Base-by-base conservation (phyloP, 805 yeast species). In the Nematodospora valgi region DNA sequence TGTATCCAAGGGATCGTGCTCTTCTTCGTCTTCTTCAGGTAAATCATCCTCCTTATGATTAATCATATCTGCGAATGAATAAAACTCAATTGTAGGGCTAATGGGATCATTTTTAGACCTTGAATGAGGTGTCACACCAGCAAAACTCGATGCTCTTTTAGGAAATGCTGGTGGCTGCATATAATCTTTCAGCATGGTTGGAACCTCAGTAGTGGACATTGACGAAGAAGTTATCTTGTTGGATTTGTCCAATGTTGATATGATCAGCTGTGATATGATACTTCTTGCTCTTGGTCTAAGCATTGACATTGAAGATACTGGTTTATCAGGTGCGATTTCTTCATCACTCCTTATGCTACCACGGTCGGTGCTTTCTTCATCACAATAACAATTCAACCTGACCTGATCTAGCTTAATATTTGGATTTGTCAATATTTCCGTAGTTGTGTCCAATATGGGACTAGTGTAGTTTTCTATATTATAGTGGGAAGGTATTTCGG, bases 51-150 rank as follows among this genome's bases (percentile, higher is more conserved):
- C 38, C 33, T 56, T 60, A 27, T 52, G 46, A 23, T 45, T 45
- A 9, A 54, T 34, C 44, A 58, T 51, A 21, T 58, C 64, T 2
- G 61, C 62, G 43, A 48, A 58, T n/a, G 59, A 54, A 39, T 54
- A 58, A 32, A 49, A 58, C 22, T 58, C 56, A 23, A 58, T 52
- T 6, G 59, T 52, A 9, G 39, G 29, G 16, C 13, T 14, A 11
- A 25, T 25, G 19, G 24, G 16, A 15, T 34, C 23, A n/a, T 20
- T 6, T 15, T 32, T 32, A 6, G 10, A 11, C 28, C 27, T 32
- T 23, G 34, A 25, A 23, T 23, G 40, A 17, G 30, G 20, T 3
- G 42, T 33, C 19, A 27, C 25, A 17, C 32, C 36, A 16, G 35
- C 35, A 34, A 36, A 27, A 17, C 39, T 27, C n/a, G 34, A 25